Evolutionary conservation across 2,329 filamentous ascomycete species (phyloP), one percentile per base, ranked within the genome.

Genomic region (Didymella lethalis): DNA sequence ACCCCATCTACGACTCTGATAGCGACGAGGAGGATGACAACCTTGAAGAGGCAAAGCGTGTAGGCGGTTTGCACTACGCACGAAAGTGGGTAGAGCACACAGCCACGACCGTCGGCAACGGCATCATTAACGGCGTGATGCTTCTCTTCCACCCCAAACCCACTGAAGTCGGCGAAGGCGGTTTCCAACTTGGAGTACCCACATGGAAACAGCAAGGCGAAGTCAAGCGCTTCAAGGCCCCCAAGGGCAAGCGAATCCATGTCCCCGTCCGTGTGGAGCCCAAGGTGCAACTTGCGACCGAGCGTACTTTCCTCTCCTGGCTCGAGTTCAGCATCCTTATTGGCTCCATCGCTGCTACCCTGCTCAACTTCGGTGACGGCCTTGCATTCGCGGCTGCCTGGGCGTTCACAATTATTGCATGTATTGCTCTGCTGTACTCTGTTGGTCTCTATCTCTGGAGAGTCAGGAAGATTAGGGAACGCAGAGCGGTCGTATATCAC

Each of bases 291-390:
- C 97, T 99, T 75, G 95, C 95, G 23, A 93, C 93, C 0, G 95
- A 99, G 79, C 87, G 95, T 64, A 99, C 95, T 0, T 99, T 97
- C 80, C 85, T 99, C 57, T 91, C 92, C 63, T 99, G 95, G 90
- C 90, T 99, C 70, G 94, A 99, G 78, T 98, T 96, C 79, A 94
- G 91, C 48, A 96, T 98, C 72, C 93, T 97, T 74, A 88, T 99
- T 53, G 92, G 92, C 40, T 73, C 69, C 52, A 79, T 79, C 41
- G 77, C 77, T 5, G 77, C 77, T 29, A 77, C 77, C 1, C 54
- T 79, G 29, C 74, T 79, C 61, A 79, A 79, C 54, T 79, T 79
- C 47, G 76, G 75, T 50, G 76, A 78, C 60, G 52, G 57, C 1
- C 59, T 77, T 0, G 71, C 75, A 0, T 67, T 78, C 8, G 73